Percentiles rank a stretch among this genome's conserved stretches.
Conservation (phyloP, 495 filamentous ascomycete genomes). For the Letharia lupina region DNA sequence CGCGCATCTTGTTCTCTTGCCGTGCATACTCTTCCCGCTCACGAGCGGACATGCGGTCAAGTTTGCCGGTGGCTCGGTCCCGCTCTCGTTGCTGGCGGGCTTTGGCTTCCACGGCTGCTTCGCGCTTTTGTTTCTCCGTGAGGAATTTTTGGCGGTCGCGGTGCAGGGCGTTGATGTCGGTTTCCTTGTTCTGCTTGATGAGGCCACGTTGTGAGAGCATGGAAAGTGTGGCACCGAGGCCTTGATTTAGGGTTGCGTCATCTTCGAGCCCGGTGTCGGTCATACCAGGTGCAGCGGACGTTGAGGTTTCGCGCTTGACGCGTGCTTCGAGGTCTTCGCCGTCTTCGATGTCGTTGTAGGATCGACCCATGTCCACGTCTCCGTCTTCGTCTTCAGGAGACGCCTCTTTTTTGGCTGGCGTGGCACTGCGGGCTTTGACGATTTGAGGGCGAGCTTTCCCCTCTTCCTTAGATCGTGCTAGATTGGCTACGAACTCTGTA, state of each 20-base stretch:
- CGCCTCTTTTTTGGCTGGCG: constrained; percentile 43
- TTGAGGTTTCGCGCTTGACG: constrained; percentile 43
- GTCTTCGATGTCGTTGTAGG: constrained; percentile 50
- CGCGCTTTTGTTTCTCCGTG: constrained; percentile 61
- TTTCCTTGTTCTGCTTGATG: constrained; percentile 53
- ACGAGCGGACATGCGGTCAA: constrained; percentile 77
- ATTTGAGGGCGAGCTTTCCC: constrained; percentile 34
- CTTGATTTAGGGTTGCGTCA: constrained; percentile 66
- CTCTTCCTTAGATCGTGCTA: constrained; percentile 54
- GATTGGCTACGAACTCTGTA: constrained; percentile 82
- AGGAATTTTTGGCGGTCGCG: constrained; percentile 77
- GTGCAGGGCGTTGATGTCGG: constrained; percentile 56
- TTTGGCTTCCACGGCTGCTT: constrained; percentile 65
- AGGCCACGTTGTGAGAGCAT: constrained; percentile 79
- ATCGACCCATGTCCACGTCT: constrained; percentile 56
- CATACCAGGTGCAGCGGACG: constrained; percentile 41
- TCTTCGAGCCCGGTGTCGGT: constrained; percentile 74
- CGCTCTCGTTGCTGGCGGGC: constrained; percentile 79
- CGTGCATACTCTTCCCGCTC: constrained; percentile 88
- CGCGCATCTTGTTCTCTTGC: constrained; percentile 76
- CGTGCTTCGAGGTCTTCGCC: constrained; percentile 44
- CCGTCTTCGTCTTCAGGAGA: constrained; percentile 47
- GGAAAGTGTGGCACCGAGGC: constrained; percentile 70
- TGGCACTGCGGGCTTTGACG: constrained; percentile 18
- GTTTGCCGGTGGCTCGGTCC: constrained; percentile 69